These are phyloP conservation scores for Aspergillus quadricinctus DNA, from an alignment of 2,329 filamentous ascomycete species.

Conservation along the genomic window DNA sequence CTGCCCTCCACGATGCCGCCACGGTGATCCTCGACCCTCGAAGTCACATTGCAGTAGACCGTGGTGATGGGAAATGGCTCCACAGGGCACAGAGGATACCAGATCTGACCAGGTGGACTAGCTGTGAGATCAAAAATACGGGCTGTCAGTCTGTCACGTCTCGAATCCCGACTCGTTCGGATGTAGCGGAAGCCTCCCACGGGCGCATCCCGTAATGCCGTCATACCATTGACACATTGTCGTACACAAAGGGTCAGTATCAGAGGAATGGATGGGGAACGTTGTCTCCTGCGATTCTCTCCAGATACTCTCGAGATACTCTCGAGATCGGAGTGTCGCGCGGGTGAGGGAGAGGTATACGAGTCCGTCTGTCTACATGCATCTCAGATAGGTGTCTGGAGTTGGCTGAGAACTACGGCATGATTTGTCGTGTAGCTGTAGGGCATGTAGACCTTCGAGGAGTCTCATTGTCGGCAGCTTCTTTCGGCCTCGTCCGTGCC, in stretches of 20 bases:
- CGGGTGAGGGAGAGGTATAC: constrained; percentile 47
- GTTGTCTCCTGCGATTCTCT: constrained; percentile 50
- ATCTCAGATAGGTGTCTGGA: constrained; percentile 45
- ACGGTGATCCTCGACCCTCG: no score
- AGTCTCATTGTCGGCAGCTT: constrained; percentile 39
- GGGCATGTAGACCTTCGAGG: constrained; percentile 46
- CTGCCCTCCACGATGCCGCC: neutral
- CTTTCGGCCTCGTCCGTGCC: constrained; percentile 46
- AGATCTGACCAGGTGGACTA: constrained; percentile 41
- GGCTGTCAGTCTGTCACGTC: no score
- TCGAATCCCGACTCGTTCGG: constrained; percentile 35
- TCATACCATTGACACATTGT: constrained; percentile 27
- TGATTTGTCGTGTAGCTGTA: constrained; percentile 44
- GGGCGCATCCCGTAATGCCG: constrained; percentile 10
- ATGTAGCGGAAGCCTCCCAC: constrained; percentile 33
- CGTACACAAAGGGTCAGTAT: constrained; percentile 40
- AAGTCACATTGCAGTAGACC: no score
- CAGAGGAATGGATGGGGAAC: constrained; percentile 51
- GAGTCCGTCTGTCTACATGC: no score
- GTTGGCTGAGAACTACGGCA: constrained; percentile 47
- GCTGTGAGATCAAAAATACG: no score
- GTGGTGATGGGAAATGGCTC: no score
- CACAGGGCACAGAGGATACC: constrained; percentile 16
- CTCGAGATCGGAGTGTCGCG: no score
- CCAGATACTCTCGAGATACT: constrained; percentile 22